Evolutionary conservation across 2,329 filamentous ascomycete genomes (phyloP), one percentile per base, ranked within the genome.

Genomic region (Fonsecaea nubica): DNA sequence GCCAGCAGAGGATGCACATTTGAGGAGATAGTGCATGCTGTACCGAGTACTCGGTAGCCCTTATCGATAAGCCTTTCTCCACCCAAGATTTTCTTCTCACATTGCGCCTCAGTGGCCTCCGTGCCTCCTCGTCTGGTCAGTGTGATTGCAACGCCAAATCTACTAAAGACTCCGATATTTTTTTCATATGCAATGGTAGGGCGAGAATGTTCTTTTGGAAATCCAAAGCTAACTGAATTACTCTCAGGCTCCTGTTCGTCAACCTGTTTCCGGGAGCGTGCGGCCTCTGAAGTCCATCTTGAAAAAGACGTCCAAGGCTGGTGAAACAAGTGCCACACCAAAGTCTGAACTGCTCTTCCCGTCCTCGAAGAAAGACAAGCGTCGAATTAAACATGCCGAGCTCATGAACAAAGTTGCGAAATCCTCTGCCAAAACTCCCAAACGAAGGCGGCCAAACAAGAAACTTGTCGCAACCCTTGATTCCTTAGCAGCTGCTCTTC

Each of bases 301-400:
- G 56, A 70, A 70, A 55, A 67, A 62, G 21, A 13, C 63, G 6
- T 58, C 57, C 10, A 56, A 58, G 13, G 38, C 55, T 10, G 35
- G 21, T 12, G 40, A 7, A 7, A 32, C 59, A 33, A 54, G 55
- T 25, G 30, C 55, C 9, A 33, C 30, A 7, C 25, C 62, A 15
- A 40, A 62, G 9, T 13, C 33, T 30, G 65, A 63, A 7, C 63
- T 67, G 35, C 64, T 73, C 6, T 93, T 94, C 78, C 81, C 88
- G 67, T 85, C 88, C 62, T 88, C 85, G 69, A 98, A 97, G 80
- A 89, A 87, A 76, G 92, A 96, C 81, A 96, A 94, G 82, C 90
- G 90, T 30, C 81, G 85, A 38, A 92, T 96, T 73, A 93, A 93
- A 76, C 92, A 92, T 82, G 90, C 90, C 0, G 81, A 89, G 13